Base-by-base conservation (phyloP, 2,329 filamentous ascomycete species). In the Beauveria rudraprayagi region DNA sequence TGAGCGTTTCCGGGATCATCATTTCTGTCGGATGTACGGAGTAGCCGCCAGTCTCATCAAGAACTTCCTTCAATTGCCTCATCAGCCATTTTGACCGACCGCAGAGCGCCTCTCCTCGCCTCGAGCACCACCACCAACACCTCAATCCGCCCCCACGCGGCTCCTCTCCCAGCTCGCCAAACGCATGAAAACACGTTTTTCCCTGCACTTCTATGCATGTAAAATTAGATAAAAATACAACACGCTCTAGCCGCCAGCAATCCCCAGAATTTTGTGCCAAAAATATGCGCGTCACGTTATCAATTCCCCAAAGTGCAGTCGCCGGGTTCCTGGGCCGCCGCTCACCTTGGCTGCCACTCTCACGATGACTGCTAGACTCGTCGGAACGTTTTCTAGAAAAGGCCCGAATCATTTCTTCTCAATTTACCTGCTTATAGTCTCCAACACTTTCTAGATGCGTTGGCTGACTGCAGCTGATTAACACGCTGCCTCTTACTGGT, bases 231-330 rank as follows among this genome's bases (percentile, higher is more conserved):
- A 37, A 37, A 37, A 6, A 14, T 37, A 37, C 34, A 40, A 40
- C 5, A 14, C 26, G 11, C 19, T 50, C 28, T 37, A 7, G 10
- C 19, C 16, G 14, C 22, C 30, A 34, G 7, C 14, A 28, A 34
- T 46, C 54, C 54, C 54, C 54, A 56, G 44, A 46, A 57, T 57
- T 41, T 10, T 37, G 30, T 50, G 55, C 55, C 55, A 57, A 57
- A 50, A 50, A 57, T 57, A 57, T 19, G 30, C 44, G 17, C 44
- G 34, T 57, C 55, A 57, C 55, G 30, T 40, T 50, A 17, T 28
- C 55, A 34, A 37, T 46, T 22, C 17, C 43, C 43, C 28, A n/a
- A 44, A 44, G 34, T 37, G n/a, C 19, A 37, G 28, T 47, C 54
- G 16, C 51, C 30, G 41, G 28, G n/a, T 47, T 17, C 55, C 44